These are phyloP conservation scores for Amoeboaphelidium protococcarum DNA, from an alignment of 371 early-diverging fungal genomes.

Conservation along the genomic window DNA sequence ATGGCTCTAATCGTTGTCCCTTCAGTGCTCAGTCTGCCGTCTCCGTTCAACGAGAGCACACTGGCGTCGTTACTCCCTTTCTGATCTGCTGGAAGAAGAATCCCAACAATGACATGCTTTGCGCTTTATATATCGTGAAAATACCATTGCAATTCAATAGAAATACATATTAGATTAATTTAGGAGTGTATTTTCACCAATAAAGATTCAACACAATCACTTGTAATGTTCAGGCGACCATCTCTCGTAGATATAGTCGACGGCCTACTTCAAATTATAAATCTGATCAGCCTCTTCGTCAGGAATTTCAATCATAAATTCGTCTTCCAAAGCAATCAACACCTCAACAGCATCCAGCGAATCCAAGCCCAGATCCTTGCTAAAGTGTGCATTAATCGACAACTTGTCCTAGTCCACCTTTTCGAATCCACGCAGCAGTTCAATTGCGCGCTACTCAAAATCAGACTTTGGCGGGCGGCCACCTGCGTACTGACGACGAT, in stretches of 20 bases:
- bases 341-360: conserved; percentile 89
- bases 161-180: too few species aligned
- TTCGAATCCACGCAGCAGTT: conserved; percentile 68
- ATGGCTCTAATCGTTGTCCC: too few species aligned
- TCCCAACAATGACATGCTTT: too few species aligned
- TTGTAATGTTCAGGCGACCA: neutral
- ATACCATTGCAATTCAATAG: too few species aligned
- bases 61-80: too few species aligned
- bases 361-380: conserved; percentile 80
- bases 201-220: too few species aligned
- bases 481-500: neutral
- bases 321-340: conserved; percentile 94
- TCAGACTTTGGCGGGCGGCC: neutral
- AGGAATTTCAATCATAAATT: conserved; percentile 87
- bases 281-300: conserved; percentile 92
- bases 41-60: too few species aligned
- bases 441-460: conserved; percentile 53
- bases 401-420: conserved; percentile 75
- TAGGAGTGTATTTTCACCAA: too few species aligned
- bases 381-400: conserved; percentile 52
- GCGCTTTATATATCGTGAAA: too few species aligned
- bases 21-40: too few species aligned
- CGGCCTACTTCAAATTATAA: conserved; percentile 55
- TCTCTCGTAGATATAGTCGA: conserved; percentile 49
- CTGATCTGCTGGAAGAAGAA: too few species aligned